Conservation (phyloP, 257 asterid genomes). For the Primulina eburnea region DNA sequence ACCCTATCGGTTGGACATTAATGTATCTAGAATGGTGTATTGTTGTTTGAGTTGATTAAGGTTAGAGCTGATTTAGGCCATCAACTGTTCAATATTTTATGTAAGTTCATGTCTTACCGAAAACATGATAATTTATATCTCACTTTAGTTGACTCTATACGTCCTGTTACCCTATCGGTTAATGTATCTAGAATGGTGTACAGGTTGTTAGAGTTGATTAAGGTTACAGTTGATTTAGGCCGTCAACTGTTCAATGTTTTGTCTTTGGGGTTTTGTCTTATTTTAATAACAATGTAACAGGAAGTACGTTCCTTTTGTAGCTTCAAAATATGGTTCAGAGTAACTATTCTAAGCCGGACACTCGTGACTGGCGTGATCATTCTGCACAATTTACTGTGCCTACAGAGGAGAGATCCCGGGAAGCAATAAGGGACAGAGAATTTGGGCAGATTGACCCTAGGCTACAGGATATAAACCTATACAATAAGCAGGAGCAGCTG, state of each 20-base stretch:
- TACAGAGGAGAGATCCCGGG: slow-evolving; percentile 53
- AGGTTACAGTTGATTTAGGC: slow-evolving; percentile 7
- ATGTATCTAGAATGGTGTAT: neutral
- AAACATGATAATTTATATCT: neutral
- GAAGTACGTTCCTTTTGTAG: slow-evolving; percentile 19
- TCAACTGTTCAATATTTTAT: slow-evolving; percentile 14
- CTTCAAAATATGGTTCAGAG: slow-evolving; percentile 34
- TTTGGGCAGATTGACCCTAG: slow-evolving; percentile 39
- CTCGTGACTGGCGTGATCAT: slow-evolving; percentile 61
- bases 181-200: neutral
- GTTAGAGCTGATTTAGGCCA: slow-evolving; percentile 5
- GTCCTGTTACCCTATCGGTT: neutral
- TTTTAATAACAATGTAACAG: neutral
- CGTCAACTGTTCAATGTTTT: neutral
- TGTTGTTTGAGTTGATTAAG: slow-evolving; percentile 3
- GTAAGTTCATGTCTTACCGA: slow-evolving; percentile 41
- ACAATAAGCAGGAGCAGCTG: slow-evolving; percentile 44
- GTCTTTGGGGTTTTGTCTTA: neutral
- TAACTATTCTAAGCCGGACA: slow-evolving; percentile 64
- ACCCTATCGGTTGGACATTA: neutral
- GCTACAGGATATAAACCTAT: slow-evolving; percentile 46
- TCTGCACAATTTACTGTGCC: slow-evolving; percentile 38
- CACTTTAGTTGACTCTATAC: neutral
- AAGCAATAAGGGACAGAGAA: slow-evolving; percentile 53
- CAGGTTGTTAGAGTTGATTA: slow-evolving; percentile 5